phyloP scores from a whole-genome alignment of 805 yeast genomes.

The Candida ponderosae region DNA sequence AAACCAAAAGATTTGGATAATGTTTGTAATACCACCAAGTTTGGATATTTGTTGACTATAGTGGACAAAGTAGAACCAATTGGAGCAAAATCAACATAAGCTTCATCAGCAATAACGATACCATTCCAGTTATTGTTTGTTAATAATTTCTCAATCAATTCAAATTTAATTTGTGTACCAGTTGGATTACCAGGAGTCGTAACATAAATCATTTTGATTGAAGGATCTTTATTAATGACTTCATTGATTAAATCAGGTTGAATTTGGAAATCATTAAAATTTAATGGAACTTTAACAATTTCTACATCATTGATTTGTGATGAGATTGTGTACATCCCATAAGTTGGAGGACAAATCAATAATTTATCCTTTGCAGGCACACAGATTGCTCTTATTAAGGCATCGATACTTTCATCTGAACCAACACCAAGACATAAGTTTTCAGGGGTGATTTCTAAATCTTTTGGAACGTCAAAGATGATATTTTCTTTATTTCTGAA shows the following conservation, averaged over 20 bases:
- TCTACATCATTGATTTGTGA: conserved; percentile 86
- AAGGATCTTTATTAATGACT: conserved; percentile 44
- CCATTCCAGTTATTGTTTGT: conserved; percentile 55
- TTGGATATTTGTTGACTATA: conserved; percentile 72
- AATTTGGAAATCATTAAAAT: conserved; percentile 56
- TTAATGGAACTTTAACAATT: conserved; percentile 66
- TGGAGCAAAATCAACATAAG: conserved; percentile 81
- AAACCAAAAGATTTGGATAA: conserved; percentile 92
- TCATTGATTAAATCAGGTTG: conserved; percentile 48
- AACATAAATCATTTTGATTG: conserved; percentile 68
- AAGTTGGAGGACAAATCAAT: conserved; percentile 88
- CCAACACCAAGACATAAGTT: conserved; percentile 94
- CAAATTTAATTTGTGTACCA: conserved; percentile 49
- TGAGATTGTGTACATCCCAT: conserved; percentile 93
- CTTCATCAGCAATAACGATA: conserved; percentile 84
- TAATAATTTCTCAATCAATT: conserved; percentile 40
- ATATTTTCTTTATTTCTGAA: conserved; percentile 53
- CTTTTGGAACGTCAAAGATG: conserved; percentile 14
- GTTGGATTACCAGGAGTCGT: conserved; percentile 99
- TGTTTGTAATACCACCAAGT: conserved; percentile 85
- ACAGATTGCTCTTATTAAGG: conserved; percentile 78
- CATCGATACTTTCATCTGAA: conserved; percentile 92
- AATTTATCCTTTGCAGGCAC: conserved; percentile 77
- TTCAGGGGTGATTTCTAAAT: conserved; percentile 37
- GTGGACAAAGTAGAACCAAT: conserved; percentile 66